Base-by-base conservation (phyloP, 305 asterid genomes). In the Rubia balearica region DNA sequence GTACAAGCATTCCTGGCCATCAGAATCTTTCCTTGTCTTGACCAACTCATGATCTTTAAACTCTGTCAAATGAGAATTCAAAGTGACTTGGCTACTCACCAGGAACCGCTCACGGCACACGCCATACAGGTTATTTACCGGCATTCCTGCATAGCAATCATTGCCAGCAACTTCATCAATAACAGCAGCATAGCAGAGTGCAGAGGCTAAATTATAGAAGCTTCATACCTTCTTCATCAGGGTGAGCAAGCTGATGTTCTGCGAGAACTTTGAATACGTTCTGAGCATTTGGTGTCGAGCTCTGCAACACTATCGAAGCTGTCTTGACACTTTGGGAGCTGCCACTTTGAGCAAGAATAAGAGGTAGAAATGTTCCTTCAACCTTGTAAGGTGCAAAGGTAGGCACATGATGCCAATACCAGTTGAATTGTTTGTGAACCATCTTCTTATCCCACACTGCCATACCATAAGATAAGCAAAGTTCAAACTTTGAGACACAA, bases 401-500 rank as follows among this genome's bases (percentile, higher is more conserved):
- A 41, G 98, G 98, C 68, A 88, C 96, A 67, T 91, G 97, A 80
- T 78, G 81, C 98, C 98, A 90, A 76, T 86, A 90, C 98, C 98
- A 91, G 70, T 91, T 89, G 88, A 89, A 93, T 86, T 89, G 95
- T 38, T 89, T 89, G 81, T 93, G 96, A 55, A 89, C 96, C 98
- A 91, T 93, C 86, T 88, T 93, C 84, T 91, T 91, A 84, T 89
- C 90, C 98, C 97, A 93, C 75, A 90, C 97, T 92, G 72, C 62
- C 76, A 83, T 11, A 62, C 69, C 61, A 27, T 61, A 61, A 51
- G 72, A 78, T 6, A 7, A 38, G 13, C 22, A 8, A 68, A 22
- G 6, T 65, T 33, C 16, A 68, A 49, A 62, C 51, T 56, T 19
- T 62, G 16, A 38, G n/a, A 24, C 19, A 22, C 68, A 62, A 36